phyloP scores from a whole-genome alignment of 1,139 yeast genomes.

The Geotrichum reessii region DNA sequence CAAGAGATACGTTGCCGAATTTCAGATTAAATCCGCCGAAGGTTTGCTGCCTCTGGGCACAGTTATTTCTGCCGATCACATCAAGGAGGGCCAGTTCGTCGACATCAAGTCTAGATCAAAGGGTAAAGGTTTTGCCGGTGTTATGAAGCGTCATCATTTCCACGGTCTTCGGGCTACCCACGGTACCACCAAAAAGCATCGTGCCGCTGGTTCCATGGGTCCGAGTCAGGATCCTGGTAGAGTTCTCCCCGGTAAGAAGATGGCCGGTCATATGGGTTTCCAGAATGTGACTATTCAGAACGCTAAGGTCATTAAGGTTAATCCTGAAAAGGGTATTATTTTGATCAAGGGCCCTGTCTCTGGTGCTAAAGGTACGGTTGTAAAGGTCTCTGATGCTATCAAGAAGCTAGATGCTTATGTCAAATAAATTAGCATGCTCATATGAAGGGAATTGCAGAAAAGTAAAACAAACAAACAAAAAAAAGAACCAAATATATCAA shows the following conservation, averaged over 20 bases:
- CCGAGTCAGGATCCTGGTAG: slow-evolving; percentile 94
- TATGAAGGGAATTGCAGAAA: background rate
- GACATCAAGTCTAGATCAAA: slow-evolving; percentile 75
- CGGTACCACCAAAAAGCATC: slow-evolving; percentile 91
- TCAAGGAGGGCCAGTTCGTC: slow-evolving; percentile 74
- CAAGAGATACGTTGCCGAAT: slow-evolving; percentile 67
- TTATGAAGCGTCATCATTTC: slow-evolving; percentile 94
- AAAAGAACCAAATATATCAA: slow-evolving; percentile 8
- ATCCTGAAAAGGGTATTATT: slow-evolving; percentile 73
- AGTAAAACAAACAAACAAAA: no score
- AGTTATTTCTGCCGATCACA: slow-evolving; percentile 74
- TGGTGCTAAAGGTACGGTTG: slow-evolving; percentile 75
- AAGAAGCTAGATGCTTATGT: slow-evolving; percentile 32
- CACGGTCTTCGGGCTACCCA: slow-evolving; percentile 87
- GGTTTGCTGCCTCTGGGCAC: slow-evolving; percentile 77
- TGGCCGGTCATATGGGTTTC: slow-evolving; percentile 97
- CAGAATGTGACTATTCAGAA: slow-evolving; percentile 69
- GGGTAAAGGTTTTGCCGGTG: slow-evolving; percentile 98
- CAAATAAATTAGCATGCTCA: background rate
- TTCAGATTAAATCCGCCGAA: slow-evolving; percentile 60
- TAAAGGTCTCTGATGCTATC: slow-evolving; percentile 74
- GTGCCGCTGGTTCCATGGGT: slow-evolving; percentile 98
- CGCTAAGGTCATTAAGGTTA: slow-evolving; percentile 68
- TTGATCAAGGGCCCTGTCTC: slow-evolving; percentile 87
- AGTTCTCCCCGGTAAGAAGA: slow-evolving; percentile 91